These are phyloP conservation scores for Tricholoma hemisulphureum DNA, from an alignment of 768 basidiomycete genomes.

Conservation along the genomic window DNA sequence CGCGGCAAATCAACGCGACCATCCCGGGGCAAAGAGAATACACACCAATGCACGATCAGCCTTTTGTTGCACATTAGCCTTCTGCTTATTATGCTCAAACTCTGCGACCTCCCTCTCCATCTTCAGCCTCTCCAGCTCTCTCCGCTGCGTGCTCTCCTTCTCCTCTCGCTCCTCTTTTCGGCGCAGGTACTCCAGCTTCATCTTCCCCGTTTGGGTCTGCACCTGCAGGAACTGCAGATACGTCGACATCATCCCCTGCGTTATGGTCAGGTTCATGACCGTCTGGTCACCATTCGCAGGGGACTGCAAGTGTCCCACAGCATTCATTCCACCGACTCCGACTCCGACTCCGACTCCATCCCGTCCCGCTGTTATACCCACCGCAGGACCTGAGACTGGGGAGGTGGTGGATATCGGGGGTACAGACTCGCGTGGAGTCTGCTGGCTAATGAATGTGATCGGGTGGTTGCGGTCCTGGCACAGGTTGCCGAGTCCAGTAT, in stretches of 20 bases:
- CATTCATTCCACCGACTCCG: conserved; percentile 16
- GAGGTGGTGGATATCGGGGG: conserved; percentile 23
- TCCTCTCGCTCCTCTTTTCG: conserved; percentile 71
- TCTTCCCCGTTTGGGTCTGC: conserved; percentile 67
- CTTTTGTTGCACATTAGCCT: conserved; percentile 55
- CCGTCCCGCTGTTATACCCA: not conserved
- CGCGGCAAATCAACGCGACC: not conserved
- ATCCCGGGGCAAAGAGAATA: conserved; percentile 3
- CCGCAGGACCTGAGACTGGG: conserved; percentile 15
- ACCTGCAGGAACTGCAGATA: conserved; percentile 62
- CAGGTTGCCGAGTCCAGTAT: conserved; percentile 32
- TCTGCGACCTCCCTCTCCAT: conserved; percentile 58
- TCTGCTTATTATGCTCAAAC: conserved; percentile 51
- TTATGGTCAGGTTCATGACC: conserved; percentile 48
- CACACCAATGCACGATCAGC: conserved; percentile 62
- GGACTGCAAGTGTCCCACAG: conserved; percentile 16
- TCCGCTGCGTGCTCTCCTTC: conserved; percentile 48
- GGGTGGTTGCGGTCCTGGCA: conserved; percentile 33
- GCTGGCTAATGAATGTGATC: conserved; percentile 36
- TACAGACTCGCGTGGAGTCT: conserved; percentile 36
- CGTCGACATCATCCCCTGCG: conserved; percentile 55
- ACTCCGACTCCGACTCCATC: not conserved
- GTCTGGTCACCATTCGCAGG: conserved; percentile 34
- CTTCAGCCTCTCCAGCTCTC: conserved; percentile 52
- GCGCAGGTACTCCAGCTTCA: conserved; percentile 67